Percentiles rank a stretch among this genome's conserved stretches.
Evolutionary conservation across 805 yeast species (phyloP).

Genomic region (Ogataea zsoltii): DNA sequence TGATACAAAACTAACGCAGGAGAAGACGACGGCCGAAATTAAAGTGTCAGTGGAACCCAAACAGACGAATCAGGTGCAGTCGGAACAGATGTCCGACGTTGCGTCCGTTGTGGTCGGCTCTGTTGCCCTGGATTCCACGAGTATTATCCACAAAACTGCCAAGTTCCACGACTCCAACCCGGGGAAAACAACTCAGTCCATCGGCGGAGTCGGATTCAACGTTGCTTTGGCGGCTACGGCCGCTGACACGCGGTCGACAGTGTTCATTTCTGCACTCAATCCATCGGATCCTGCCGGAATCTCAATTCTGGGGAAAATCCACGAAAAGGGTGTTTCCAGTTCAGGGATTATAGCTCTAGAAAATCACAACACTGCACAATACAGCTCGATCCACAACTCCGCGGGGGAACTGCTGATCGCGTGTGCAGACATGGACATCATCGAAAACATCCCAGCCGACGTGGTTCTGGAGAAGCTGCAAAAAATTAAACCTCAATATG

Average conservation of each 20-base stretch:
- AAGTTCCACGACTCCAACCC: slow-evolving; percentile 70
- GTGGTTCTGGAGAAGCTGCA: slow-evolving; percentile 45
- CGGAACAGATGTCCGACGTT: slow-evolving; percentile 24
- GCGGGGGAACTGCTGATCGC: slow-evolving; percentile 70
- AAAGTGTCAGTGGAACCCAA: background rate
- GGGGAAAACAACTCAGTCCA: slow-evolving; percentile 51
- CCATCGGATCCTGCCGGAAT: slow-evolving; percentile 52
- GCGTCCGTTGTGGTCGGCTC: slow-evolving; percentile 61
- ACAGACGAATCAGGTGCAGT: background rate
- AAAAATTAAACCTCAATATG: slow-evolving; percentile 44
- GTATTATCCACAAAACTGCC: slow-evolving; percentile 39
- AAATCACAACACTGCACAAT: slow-evolving; percentile 59
- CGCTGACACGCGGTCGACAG: slow-evolving; percentile 31
- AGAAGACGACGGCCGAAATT: background rate
- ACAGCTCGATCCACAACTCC: slow-evolving; percentile 63
- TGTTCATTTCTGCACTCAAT: slow-evolving; percentile 60
- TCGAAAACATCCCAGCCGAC: slow-evolving; percentile 48
- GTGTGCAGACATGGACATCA: slow-evolving; percentile 80
- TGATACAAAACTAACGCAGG: background rate
- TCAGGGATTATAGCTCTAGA: slow-evolving; percentile 40
- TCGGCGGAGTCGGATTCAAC: slow-evolving; percentile 88
- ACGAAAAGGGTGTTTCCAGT: slow-evolving; percentile 30
- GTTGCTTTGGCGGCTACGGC: slow-evolving; percentile 60
- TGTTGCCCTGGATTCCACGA: slow-evolving; percentile 71
- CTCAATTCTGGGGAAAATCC: slow-evolving; percentile 36